These are phyloP conservation scores for Caloboletus firmus DNA, from an alignment of 1,284 basidiomycete genomes.

Conservation along the genomic window DNA sequence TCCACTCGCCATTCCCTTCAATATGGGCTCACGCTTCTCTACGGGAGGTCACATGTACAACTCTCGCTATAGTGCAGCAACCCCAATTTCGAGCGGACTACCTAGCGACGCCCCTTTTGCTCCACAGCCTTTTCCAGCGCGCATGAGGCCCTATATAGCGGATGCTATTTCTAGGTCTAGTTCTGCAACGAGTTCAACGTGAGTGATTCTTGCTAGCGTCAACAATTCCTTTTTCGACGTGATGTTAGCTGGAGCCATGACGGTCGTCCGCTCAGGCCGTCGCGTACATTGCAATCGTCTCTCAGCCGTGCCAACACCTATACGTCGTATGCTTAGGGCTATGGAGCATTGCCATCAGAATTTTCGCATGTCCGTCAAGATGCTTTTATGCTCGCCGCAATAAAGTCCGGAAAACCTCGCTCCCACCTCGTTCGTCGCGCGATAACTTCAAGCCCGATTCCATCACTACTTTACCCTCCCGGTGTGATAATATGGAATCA, in stretches of 20 bases:
- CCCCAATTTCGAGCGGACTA: constrained; percentile 18
- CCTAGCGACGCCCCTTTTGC: constrained; percentile 29
- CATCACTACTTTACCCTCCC: constrained; percentile 18
- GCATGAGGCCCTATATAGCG: constrained; percentile 19
- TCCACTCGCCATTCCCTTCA: constrained; percentile 36
- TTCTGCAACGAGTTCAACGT: constrained; percentile 40
- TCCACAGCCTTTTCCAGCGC: constrained; percentile 31
- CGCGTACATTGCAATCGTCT: constrained; percentile 11
- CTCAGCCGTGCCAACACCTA: constrained; percentile 20
- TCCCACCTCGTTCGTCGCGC: constrained; percentile 13
- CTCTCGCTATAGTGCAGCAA: constrained; percentile 1
- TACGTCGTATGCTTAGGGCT: constrained; percentile 22
- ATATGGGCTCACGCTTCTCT: constrained; percentile 18
- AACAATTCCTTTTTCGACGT: constrained; percentile 3
- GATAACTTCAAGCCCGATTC: constrained; percentile 22
- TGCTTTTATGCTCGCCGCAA: constrained; percentile 26
- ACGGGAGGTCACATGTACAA: constrained; percentile 9
- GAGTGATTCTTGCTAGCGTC: constrained; percentile 11
- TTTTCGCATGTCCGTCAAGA: constrained; percentile 10
- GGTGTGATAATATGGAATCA: constrained; percentile 32
- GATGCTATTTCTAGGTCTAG: constrained; percentile 36
- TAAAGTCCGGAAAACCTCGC: constrained; percentile 5
- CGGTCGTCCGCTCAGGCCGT: constrained; percentile 20
- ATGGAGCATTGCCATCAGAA: neutral
- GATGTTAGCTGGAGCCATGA: constrained; percentile 35